Evolutionary conservation across 352 stramenopile species (phyloP).

Genomic region (Phytophthora idaei): DNA sequence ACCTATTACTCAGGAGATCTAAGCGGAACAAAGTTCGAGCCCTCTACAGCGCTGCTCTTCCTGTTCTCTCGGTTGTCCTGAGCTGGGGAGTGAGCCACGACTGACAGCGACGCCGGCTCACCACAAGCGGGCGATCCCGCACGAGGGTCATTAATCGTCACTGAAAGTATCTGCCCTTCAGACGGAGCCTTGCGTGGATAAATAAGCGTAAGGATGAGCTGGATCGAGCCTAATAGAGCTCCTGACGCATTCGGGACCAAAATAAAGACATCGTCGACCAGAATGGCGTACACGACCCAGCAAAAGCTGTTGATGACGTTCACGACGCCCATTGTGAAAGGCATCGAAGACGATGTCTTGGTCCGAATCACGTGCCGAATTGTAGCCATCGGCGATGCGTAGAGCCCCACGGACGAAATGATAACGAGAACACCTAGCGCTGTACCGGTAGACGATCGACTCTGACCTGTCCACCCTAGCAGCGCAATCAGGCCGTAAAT

Average conservation of each 20-base stretch:
- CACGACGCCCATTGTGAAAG: conserved; percentile 48
- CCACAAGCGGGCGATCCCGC: conserved; percentile 5
- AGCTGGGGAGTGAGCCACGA: conserved; percentile 24
- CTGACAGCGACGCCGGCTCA: conserved; percentile 21
- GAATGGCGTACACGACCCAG: conserved; percentile 49
- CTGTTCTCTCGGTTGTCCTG: conserved; percentile 12
- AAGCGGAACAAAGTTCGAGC: conserved; percentile 14
- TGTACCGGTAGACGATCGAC: conserved; percentile 25
- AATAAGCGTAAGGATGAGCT: conserved; percentile 39
- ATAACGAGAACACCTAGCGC: conserved; percentile 47
- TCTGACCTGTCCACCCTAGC: conserved; percentile 37
- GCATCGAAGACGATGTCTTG: conserved; percentile 53
- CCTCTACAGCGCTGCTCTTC: conserved; percentile 13
- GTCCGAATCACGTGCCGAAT: conserved; percentile 43
- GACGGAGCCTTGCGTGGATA: conserved; percentile 35
- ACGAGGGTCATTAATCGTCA: conserved; percentile 20
- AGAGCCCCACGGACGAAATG: conserved; percentile 36
- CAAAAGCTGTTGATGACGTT: conserved; percentile 44
- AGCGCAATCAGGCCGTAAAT: conserved; percentile 38
- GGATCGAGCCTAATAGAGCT: conserved; percentile 33
- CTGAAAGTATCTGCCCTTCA: conserved; percentile 26
- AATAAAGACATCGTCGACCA: conserved; percentile 43
- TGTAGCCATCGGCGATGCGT: conserved; percentile 41
- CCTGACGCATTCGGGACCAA: conserved; percentile 48
- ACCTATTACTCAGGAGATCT: conserved; percentile 20